Evolutionary conservation across 352 stramenopile species (phyloP).

Genomic region (Phytophthora idaei): DNA sequence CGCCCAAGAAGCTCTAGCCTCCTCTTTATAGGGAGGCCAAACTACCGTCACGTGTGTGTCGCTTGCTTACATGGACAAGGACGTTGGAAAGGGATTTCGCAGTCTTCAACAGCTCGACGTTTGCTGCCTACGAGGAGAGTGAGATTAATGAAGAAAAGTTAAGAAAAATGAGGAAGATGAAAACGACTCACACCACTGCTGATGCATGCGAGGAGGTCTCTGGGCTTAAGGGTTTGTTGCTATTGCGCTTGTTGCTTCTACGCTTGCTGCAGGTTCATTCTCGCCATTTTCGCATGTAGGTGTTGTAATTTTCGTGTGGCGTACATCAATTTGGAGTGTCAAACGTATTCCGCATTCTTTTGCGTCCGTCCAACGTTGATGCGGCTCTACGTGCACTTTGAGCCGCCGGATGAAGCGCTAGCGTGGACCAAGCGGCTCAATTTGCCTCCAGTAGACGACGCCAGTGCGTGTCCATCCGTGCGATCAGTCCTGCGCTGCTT

Average conservation of each 20-base stretch:
- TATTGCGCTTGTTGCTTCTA: not conserved
- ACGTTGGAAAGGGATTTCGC: not conserved
- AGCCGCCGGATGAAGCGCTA: constrained; percentile 31
- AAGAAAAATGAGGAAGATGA: constrained; percentile 30
- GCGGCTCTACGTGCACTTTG: constrained; percentile 78
- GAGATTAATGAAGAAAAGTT: constrained; percentile 30
- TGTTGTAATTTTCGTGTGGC: not conserved
- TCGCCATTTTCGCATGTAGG: not conserved
- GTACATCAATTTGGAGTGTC: constrained; percentile 10
- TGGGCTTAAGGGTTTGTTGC: not conserved
- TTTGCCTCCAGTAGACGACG: constrained; percentile 26
- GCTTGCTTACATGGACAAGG: constrained; percentile 4
- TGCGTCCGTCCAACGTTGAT: constrained; percentile 16
- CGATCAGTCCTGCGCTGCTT: constrained; percentile 50
- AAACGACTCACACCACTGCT: not conserved
- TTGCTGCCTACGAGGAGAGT: constrained; percentile 5
- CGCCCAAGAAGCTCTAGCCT: constrained; percentile 1
- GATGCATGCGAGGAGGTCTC: not conserved
- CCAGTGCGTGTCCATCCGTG: constrained; percentile 33
- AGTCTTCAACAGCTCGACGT: not conserved
- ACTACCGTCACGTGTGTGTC: constrained; percentile 4
- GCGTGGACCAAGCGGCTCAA: constrained; percentile 66
- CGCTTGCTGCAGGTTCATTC: not conserved
- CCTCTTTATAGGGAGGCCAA: not conserved
- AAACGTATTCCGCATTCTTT: constrained; percentile 13